These are phyloP conservation scores for Populus hybrid DNA, from an alignment of 441 rosid species.

Conservation along the genomic window DNA sequence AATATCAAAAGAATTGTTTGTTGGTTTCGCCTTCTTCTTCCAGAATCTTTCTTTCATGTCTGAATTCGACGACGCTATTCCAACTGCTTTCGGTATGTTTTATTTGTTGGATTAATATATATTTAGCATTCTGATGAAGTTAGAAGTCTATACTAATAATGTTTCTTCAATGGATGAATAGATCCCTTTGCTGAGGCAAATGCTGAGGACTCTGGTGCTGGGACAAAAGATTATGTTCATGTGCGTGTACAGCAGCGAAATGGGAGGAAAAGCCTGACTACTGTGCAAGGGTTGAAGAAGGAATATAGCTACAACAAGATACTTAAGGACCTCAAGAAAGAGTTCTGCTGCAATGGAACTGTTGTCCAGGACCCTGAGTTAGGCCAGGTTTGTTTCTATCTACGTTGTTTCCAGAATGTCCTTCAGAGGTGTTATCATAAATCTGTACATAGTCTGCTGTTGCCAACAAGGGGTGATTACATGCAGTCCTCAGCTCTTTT, in stretches of 20 bases:
- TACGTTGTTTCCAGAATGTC: neutral
- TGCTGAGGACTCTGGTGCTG: slow-evolving; percentile 52
- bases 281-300: slow-evolving; percentile 79
- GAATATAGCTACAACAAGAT: slow-evolving; percentile 80
- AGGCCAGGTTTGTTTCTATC: slow-evolving; percentile 54
- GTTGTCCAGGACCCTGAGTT: slow-evolving; percentile 81
- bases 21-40: neutral
- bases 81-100: neutral
- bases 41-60: neutral
- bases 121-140: neutral
- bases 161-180: neutral
- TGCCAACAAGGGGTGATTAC: neutral
- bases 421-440: neutral
- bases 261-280: slow-evolving; percentile 65
- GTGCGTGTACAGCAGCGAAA: slow-evolving; percentile 69
- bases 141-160: neutral
- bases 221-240: slow-evolving; percentile 74
- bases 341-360: slow-evolving; percentile 89
- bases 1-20: neutral
- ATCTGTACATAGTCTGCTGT: neutral
- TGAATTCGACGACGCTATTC: neutral
- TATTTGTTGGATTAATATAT: neutral
- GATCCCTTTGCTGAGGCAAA: slow-evolving; percentile 41
- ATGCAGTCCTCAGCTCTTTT: neutral
- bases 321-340: slow-evolving; percentile 77